Base-by-base conservation (phyloP, 75 land plant genomes). In the Sequoiadendron giganteum region DNA sequence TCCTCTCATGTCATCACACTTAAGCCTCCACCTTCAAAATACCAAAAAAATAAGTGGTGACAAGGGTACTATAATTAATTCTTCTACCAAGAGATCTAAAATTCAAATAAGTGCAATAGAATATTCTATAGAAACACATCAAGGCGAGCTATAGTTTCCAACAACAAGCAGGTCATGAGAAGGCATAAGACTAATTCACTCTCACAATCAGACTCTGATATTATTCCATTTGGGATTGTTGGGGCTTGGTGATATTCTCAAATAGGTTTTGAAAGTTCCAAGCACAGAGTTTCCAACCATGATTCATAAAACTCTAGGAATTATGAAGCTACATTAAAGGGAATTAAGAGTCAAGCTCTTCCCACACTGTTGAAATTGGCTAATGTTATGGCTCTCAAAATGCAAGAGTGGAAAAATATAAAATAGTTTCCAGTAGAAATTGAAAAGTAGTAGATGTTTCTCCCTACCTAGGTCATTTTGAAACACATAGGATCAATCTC, bases 41-140 rank as follows among this genome's bases (percentile, higher is more conserved):
- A 52, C 32, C 84, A 82, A 52, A 92, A 90, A 18, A 78, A 85
- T 83, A 68, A 84, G n/a, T 6, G 87, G 85, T 75, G 96, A 93
- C 19, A 92, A 86, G 25, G 68, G 85, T 54, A 55, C 85, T 52
- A 86, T 39, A 30, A 93, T 88, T 85, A 93, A 85, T 84, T 93
- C 93, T 87, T 85, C 97, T 49, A 19, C 83, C 48, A 95, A 90
- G 85, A 94, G 89, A 88, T 81, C 88, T 10, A 96, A 93, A 87
- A 81, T 89, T 15, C 95, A 94, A 16, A 89, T 95, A 54, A 90
- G 96, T 88, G 98, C 98, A 79, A 89, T 93, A 58, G 80, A 93
- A 38, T 97, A 93, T 87, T 95, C 98, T 43, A 95, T 97, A 87
- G 96, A n/a, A n/a, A n/a, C n/a, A n/a, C n/a, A n/a, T n/a, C n/a